Conservation (phyloP, 202 grass and related monocot genomes). For the Musa balbisiana region DNA sequence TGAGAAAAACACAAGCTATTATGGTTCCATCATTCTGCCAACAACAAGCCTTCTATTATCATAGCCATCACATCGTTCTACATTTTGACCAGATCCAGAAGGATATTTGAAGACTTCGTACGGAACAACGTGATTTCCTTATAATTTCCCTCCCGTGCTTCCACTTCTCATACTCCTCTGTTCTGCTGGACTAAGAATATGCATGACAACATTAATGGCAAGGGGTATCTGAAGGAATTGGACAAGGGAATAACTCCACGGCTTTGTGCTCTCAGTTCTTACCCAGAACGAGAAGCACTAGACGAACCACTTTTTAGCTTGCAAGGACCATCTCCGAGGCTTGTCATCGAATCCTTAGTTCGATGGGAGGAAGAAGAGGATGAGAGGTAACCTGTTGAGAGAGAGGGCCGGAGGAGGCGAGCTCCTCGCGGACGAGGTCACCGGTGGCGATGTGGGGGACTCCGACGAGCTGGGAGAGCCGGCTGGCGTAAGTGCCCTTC, state of each 20-base stretch:
- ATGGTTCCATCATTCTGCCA: no score
- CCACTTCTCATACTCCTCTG: neutral
- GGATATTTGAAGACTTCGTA: no score
- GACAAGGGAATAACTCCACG: neutral
- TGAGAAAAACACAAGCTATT: no score
- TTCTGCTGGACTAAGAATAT: neutral
- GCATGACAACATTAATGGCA: neutral
- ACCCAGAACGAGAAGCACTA: no score
- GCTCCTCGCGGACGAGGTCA: conserved; percentile 18
- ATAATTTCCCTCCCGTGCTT: neutral
- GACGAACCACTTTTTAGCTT: no score
- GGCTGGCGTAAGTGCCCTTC: conserved; percentile 10
- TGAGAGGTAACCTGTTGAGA: conserved; percentile 1
- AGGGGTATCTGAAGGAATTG: neutral
- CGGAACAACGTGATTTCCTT: neutral
- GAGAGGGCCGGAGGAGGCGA: conserved; percentile 11
- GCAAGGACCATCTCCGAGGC: neutral
- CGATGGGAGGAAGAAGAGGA: neutral
- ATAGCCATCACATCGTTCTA: no score
- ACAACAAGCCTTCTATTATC: no score
- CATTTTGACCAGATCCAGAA: no score
- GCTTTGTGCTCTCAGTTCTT: neutral
- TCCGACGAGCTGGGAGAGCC: conserved; percentile 4
- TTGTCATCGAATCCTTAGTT: neutral
- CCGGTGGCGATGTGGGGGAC: conserved; percentile 12